phyloP scores from a whole-genome alignment of 768 basidiomycete species.

The Rhodotorula babjevae region DNA sequence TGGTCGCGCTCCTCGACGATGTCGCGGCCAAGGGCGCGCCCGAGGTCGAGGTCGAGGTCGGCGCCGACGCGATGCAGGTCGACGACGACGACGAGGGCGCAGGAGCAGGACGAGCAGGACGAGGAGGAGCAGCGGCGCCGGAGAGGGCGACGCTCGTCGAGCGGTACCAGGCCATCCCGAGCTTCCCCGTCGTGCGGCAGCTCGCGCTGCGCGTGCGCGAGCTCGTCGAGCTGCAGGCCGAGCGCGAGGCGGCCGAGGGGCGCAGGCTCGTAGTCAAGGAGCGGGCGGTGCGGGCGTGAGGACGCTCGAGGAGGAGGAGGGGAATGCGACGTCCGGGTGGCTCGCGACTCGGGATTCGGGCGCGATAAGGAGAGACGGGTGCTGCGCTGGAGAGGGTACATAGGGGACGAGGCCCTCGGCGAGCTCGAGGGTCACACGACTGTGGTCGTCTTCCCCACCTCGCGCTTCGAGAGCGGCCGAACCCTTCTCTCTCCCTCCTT shows the following conservation, averaged over 20 bases:
- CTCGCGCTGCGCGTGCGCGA: conserved; percentile 11
- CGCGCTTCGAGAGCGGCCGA: not conserved
- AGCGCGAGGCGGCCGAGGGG: not conserved
- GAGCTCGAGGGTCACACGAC: not conserved
- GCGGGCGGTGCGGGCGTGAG: not conserved
- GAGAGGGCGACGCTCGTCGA: conserved; percentile 16
- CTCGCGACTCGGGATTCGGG: not conserved
- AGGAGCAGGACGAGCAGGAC: too few species aligned
- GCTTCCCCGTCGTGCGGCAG: conserved; percentile 23
- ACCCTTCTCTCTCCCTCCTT: not conserved
- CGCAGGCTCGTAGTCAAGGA: not conserved
- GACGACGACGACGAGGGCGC: too few species aligned
- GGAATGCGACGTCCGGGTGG: too few species aligned
- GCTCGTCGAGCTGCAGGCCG: conserved; percentile 26
- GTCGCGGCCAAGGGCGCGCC: conserved; percentile 10
- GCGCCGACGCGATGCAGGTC: too few species aligned
- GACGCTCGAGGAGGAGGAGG: not conserved
- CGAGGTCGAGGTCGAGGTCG: not conserved
- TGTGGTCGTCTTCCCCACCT: not conserved
- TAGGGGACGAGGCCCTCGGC: not conserved
- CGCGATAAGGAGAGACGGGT: too few species aligned
- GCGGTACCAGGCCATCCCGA: conserved; percentile 30
- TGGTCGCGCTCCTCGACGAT: conserved; percentile 78
- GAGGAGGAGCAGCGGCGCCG: not conserved
- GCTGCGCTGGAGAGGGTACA: not conserved